These are phyloP conservation scores for Torulaspora pretoriensis DNA, from an alignment of 1,139 yeast species.

Conservation along the genomic window DNA sequence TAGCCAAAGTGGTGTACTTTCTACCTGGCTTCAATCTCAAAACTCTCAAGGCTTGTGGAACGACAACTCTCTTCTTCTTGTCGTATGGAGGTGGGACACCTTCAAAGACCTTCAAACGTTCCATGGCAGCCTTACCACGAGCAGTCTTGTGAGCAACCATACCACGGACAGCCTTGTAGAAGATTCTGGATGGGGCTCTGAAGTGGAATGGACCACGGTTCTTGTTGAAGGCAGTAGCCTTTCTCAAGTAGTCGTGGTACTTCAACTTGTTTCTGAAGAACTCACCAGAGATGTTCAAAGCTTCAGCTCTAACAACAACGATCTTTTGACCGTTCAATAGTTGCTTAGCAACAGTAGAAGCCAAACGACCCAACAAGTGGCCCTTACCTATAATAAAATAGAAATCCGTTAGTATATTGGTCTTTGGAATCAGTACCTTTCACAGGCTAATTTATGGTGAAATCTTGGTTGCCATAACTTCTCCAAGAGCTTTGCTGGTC, in stretches of 20 bases:
- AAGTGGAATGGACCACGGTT: slow-evolving; percentile 99
- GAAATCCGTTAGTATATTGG: slow-evolving; percentile 17
- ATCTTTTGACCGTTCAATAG: slow-evolving; percentile 96
- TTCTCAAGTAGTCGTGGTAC: slow-evolving; percentile 99
- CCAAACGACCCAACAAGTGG: slow-evolving; percentile 99
- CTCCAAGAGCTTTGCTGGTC: neutral
- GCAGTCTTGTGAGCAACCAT: slow-evolving; percentile 99
- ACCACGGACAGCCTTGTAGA: slow-evolving; percentile 99
- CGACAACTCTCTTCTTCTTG: slow-evolving; percentile 99
- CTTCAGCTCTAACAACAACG: slow-evolving; percentile 97
- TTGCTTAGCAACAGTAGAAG: slow-evolving; percentile 98
- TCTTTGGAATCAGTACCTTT: neutral
- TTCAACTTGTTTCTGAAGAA: slow-evolving; percentile 99
- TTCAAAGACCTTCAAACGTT: slow-evolving; percentile 98
- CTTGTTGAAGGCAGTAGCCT: slow-evolving; percentile 98
- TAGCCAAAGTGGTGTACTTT: slow-evolving; percentile 98
- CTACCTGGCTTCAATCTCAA: slow-evolving; percentile 99
- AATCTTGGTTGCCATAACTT: neutral
- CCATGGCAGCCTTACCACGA: slow-evolving; percentile 99
- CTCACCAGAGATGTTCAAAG: slow-evolving; percentile 98
- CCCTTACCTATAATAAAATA: slow-evolving; percentile 64
- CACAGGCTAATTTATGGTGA: neutral
- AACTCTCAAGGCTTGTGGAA: slow-evolving; percentile 99
- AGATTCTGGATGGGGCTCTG: slow-evolving; percentile 99
- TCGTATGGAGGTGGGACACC: slow-evolving; percentile 99